phyloP scores from a whole-genome alignment of 2,329 filamentous ascomycete genomes.

The Aspergillus nomiae region DNA sequence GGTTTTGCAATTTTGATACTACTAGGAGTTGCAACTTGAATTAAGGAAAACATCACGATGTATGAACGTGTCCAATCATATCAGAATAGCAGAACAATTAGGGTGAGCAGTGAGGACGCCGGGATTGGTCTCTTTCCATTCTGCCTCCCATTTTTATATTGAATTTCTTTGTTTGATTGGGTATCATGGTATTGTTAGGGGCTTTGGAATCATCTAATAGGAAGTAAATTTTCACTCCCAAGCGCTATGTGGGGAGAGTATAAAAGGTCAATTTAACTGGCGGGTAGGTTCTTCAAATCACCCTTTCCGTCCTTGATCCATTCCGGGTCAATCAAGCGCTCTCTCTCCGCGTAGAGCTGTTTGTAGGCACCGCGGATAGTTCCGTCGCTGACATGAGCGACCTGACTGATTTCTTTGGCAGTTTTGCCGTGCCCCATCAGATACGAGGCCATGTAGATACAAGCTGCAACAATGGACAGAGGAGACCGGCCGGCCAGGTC shows the following conservation, averaged over 20 bases:
- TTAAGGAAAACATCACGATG: neutral
- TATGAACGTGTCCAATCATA: neutral
- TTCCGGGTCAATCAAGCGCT: slow-evolving; percentile 72
- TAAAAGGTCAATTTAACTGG: slow-evolving; percentile 35
- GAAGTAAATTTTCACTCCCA: neutral
- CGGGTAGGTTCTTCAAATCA: slow-evolving; percentile 70
- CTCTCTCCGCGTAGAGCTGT: slow-evolving; percentile 73
- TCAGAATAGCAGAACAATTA: neutral
- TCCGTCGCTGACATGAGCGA: slow-evolving; percentile 90
- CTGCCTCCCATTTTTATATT: slow-evolving; percentile 4
- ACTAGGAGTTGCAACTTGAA: neutral
- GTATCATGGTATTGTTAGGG: slow-evolving; percentile 16
- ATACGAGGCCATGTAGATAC: slow-evolving; percentile 93
- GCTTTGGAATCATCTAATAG: slow-evolving; percentile 10
- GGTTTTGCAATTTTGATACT: neutral
- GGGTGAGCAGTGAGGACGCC: neutral
- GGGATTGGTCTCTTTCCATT: slow-evolving; percentile 1
- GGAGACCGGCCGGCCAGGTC: slow-evolving; percentile 90
- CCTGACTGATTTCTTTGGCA: slow-evolving; percentile 81
- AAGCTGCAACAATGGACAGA: slow-evolving; percentile 88
- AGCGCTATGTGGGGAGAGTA: neutral
- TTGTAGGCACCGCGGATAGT: slow-evolving; percentile 97
- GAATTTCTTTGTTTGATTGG: slow-evolving; percentile 10
- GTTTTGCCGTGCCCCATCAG: slow-evolving; percentile 76
- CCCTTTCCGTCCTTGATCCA: slow-evolving; percentile 74